Evolutionary conservation across 345 rosid species (phyloP).

Genomic region (Murraya koenigii): DNA sequence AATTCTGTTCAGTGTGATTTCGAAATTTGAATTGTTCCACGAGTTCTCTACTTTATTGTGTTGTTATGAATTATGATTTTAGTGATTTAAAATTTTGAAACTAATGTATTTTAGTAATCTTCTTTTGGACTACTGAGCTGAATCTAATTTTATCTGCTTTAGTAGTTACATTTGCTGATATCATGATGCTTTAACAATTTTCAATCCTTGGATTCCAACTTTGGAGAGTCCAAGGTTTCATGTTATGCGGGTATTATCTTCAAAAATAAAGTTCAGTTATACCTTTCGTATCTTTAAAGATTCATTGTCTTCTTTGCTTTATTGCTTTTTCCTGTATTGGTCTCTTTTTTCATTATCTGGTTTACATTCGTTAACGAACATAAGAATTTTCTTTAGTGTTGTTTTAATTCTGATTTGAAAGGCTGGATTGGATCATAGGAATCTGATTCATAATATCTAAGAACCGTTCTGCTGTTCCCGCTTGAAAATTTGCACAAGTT

Average conservation of each 20-base stretch:
- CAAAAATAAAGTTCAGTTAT: constrained; percentile 16
- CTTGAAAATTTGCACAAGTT: neutral
- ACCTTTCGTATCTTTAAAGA: constrained; percentile 4
- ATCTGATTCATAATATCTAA: neutral
- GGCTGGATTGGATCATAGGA: neutral
- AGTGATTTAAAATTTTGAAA: neutral
- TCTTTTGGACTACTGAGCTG: neutral
- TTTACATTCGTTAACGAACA: neutral
- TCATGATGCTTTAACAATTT: neutral
- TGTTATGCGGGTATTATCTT: constrained; percentile 22
- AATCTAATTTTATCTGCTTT: neutral
- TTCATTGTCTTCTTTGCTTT: constrained; percentile 22
- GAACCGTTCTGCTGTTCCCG: neutral
- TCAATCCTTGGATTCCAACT: neutral
- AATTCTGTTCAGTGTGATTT: neutral
- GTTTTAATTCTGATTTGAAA: neutral
- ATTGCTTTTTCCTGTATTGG: constrained; percentile 21
- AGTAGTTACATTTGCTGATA: constrained; percentile 4
- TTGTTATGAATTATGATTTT: neutral
- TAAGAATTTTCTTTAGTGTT: neutral
- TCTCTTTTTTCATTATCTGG: neutral
- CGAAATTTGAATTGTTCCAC: neutral
- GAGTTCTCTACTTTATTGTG: neutral
- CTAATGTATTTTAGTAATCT: neutral
- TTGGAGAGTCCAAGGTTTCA: constrained; percentile 16